Percentiles rank a stretch among this genome's conserved stretches.
phyloP scores from a whole-genome alignment of 2,329 filamentous ascomycete species.

The Davidsoniella virescens region DNA sequence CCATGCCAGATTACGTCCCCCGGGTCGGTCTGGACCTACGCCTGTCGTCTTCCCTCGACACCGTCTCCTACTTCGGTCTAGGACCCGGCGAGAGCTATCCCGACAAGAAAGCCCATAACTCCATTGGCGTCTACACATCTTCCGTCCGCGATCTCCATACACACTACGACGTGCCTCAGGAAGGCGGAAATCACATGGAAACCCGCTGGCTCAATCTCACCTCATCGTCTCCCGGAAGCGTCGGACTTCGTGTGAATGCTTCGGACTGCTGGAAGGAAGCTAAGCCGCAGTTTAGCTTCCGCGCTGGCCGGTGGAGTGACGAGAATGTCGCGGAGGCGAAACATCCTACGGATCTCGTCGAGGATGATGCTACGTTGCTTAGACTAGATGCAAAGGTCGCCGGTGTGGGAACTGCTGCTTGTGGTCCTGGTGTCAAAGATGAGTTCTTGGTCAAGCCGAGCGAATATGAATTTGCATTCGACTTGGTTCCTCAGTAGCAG shows the following conservation, averaged over 20 bases:
- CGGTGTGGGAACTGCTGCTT: slow-evolving; percentile 33
- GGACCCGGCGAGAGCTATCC: slow-evolving; percentile 50
- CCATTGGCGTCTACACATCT: slow-evolving; percentile 31
- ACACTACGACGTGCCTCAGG: slow-evolving; percentile 53
- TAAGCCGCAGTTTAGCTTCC: slow-evolving; percentile 25
- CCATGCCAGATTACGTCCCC: slow-evolving; percentile 37
- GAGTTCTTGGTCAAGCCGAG: slow-evolving; percentile 27
- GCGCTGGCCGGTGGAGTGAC: slow-evolving; percentile 35
- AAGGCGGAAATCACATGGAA: slow-evolving; percentile 48
- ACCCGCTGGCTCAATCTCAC: slow-evolving; percentile 34
- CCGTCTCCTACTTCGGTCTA: slow-evolving; percentile 47
- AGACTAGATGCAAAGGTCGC: slow-evolving; percentile 30
- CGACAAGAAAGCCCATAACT: slow-evolving; percentile 47
- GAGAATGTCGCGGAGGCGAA: slow-evolving; percentile 37
- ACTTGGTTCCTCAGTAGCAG: slow-evolving; percentile 16
- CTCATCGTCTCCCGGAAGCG: no score
- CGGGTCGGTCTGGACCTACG: slow-evolving; percentile 43
- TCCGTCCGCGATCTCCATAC: slow-evolving; percentile 37
- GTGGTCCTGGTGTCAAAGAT: slow-evolving; percentile 30
- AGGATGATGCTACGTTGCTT: slow-evolving; percentile 29
- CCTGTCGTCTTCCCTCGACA: slow-evolving; percentile 21
- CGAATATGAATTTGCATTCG: slow-evolving; percentile 26
- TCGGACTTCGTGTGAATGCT: slow-evolving; percentile 17
- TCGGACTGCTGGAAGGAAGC: slow-evolving; percentile 9
- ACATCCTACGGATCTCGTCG: slow-evolving; percentile 47